These are phyloP conservation scores for Gymnopus androsaceus DNA, from an alignment of 1,284 basidiomycete genomes.

Conservation along the genomic window DNA sequence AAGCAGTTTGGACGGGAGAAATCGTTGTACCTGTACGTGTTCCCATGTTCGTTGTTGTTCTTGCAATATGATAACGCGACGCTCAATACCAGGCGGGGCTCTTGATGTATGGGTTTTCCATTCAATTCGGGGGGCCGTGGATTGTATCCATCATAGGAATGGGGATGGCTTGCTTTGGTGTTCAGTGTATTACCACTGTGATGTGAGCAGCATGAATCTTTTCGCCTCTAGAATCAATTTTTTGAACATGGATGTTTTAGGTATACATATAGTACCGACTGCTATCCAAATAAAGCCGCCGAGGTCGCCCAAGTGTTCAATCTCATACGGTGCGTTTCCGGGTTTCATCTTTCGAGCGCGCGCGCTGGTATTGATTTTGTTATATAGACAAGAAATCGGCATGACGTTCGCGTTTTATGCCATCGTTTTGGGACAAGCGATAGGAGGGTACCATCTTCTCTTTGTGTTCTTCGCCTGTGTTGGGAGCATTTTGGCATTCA, in stretches of 20 bases:
- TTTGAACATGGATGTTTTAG: neutral
- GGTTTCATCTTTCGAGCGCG: too few relatives aligned
- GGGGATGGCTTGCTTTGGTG: constrained; percentile 8
- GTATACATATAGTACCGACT: constrained; percentile 10
- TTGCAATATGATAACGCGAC: neutral
- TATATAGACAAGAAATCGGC: constrained; percentile 3
- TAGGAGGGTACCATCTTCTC: constrained; percentile 7
- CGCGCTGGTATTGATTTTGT: neutral
- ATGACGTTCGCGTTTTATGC: constrained; percentile 13
- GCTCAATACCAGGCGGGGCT: neutral
- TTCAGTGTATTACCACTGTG: constrained; percentile 10
- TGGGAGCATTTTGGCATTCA: constrained; percentile 8
- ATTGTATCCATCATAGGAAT: constrained; percentile 10
- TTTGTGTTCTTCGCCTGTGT: constrained; percentile 9
- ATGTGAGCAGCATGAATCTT: too few relatives aligned
- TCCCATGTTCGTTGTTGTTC: neutral
- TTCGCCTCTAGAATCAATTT: too few relatives aligned
- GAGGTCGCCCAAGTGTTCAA: constrained; percentile 12
- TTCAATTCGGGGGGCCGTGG: constrained; percentile 7
- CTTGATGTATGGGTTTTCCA: constrained; percentile 5
- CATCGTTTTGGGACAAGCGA: constrained; percentile 3
- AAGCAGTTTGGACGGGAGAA: constrained; percentile 9
- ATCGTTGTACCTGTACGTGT: constrained; percentile 9
- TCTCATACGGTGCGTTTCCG: neutral
- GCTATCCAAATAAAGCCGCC: constrained; percentile 4